These are phyloP conservation scores for Guillardia theta DNA, from an alignment of 78 protist species.

Conservation along the genomic window DNA sequence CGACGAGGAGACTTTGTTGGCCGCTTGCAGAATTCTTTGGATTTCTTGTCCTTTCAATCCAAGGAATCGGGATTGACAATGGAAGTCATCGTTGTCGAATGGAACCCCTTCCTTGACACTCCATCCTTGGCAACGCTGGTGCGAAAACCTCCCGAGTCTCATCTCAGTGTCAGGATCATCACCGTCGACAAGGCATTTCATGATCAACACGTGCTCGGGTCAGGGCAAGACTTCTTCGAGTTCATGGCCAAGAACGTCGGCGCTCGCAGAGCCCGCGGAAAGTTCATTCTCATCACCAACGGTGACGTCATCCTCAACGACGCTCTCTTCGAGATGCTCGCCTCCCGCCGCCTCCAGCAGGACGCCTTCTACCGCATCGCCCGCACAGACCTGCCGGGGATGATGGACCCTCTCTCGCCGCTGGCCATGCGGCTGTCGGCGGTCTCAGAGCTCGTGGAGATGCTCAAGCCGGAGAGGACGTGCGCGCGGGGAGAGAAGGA, in stretches of 20 bases:
- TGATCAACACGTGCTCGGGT: not conserved
- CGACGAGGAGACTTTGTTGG: not conserved
- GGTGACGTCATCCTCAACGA: not conserved
- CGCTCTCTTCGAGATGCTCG: not conserved
- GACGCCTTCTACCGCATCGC: not conserved
- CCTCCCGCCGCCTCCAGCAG: not conserved
- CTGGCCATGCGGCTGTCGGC: not conserved
- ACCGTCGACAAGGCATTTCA: not conserved
- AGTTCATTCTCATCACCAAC: not conserved
- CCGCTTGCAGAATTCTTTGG: not conserved
- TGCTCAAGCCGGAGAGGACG: not conserved
- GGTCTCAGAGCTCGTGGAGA: not conserved
- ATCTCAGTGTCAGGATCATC: not conserved
- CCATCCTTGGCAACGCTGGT: not conserved
- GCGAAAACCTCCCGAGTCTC: not conserved
- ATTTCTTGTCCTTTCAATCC: not conserved
- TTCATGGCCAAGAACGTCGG: constrained; percentile 32
- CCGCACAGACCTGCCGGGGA: not conserved
- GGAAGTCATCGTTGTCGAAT: not conserved
- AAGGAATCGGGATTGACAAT: not conserved
- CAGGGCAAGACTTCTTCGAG: not conserved
- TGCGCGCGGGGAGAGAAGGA: not conserved
- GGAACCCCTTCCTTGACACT: not conserved
- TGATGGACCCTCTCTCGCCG: constrained; percentile 6
- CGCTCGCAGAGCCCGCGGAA: not conserved